phyloP scores from a whole-genome alignment of 805 yeast species.

The Wickerhamiella siamensis region DNA sequence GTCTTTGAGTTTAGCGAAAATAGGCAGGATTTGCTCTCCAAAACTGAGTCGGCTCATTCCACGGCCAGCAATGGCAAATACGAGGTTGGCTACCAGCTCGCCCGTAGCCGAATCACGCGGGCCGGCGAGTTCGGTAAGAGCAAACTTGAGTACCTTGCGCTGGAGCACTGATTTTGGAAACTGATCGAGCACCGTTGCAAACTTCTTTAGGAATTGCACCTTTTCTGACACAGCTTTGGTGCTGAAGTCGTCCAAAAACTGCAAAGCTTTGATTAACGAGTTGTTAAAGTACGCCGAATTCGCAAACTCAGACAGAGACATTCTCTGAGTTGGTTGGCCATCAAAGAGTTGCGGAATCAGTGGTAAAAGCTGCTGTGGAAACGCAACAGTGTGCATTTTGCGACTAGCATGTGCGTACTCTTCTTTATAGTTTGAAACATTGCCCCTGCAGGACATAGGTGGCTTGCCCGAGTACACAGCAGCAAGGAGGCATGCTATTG shows the following conservation, averaged over 20 bases:
- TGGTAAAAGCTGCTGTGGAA: constrained; percentile 26
- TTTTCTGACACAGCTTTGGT: constrained; percentile 60
- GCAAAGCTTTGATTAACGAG: constrained; percentile 64
- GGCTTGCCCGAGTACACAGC: constrained; percentile 44
- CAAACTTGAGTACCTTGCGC: constrained; percentile 61
- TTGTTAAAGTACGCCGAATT: constrained; percentile 66
- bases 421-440: constrained; percentile 35
- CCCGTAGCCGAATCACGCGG: constrained; percentile 18
- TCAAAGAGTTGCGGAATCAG: constrained; percentile 17
- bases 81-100: constrained; percentile 10
- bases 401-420: constrained; percentile 30
- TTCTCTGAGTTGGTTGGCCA: constrained; percentile 42
- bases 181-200: constrained; percentile 37
- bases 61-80: constrained; percentile 34
- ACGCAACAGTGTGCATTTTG: constrained; percentile 25
- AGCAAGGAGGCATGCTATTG: constrained; percentile 65
- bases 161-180: constrained; percentile 45
- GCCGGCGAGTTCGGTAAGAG: constrained; percentile 35
- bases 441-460: constrained; percentile 36
- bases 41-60: constrained; percentile 65
- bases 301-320: constrained; percentile 52
- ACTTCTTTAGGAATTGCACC: constrained; percentile 49
- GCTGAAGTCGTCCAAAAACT: constrained; percentile 68
- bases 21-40: constrained; percentile 49
- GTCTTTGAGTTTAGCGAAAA: constrained; percentile 27